Conservation (phyloP, 371 early-diverging fungal genomes). For the Cokeromyces recurvatus region DNA sequence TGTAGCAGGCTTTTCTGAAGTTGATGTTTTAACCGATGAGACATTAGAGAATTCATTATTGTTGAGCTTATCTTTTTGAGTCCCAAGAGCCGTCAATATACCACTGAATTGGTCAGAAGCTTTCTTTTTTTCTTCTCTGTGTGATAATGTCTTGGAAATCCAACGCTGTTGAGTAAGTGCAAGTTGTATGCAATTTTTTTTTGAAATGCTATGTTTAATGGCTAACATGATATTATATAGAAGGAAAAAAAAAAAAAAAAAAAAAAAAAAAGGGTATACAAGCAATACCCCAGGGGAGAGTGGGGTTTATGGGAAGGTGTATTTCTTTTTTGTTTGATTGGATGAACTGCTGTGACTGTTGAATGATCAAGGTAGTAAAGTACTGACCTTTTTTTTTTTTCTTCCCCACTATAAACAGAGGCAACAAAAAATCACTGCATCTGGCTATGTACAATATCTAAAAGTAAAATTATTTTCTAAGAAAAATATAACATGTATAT, state of each 20-base stretch:
- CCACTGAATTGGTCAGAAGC: conserved; percentile 16
- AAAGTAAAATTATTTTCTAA: no score
- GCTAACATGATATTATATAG: conserved; percentile 9
- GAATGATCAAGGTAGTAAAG: no score
- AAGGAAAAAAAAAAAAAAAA: background rate
- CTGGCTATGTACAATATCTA: no score
- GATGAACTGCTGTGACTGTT: no score
- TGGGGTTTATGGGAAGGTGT: no score
- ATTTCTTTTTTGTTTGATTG: no score
- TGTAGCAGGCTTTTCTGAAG: background rate
- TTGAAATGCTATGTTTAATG: conserved; percentile 14
- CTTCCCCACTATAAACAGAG: no score
- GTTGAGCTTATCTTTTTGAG: background rate
- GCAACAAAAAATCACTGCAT: no score
- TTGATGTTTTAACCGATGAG: background rate
- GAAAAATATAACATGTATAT: no score
- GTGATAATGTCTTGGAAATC: conserved; percentile 1
- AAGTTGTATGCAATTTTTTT: conserved; percentile 3
- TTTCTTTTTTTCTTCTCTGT: background rate
- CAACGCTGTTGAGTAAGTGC: conserved; percentile 11
- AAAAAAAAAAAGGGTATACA: no score
- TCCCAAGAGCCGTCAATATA: conserved; percentile 13
- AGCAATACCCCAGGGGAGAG: no score
- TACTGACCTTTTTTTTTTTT: no score
- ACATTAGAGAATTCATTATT: conserved; percentile 1